Evolutionary conservation across 23 red algal genomes (phyloP).

Genomic region (Gracilaria vermiculophylla): DNA sequence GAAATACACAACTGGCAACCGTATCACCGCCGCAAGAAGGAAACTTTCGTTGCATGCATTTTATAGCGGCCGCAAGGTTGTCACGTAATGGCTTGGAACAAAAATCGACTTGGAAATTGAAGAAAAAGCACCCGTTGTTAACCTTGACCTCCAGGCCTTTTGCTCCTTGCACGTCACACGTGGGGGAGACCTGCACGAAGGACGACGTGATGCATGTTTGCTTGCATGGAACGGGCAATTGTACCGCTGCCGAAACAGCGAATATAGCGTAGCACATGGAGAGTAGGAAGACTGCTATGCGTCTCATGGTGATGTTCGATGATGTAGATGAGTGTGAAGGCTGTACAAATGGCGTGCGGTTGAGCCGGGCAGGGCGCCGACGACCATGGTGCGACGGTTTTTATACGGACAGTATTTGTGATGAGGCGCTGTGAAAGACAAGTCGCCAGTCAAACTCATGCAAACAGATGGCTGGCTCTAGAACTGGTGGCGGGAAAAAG

Average conservation of each 20-base stretch:
- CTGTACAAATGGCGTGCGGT: too few species aligned
- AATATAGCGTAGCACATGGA: not conserved
- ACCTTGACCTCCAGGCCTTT: not conserved
- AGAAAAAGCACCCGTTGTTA: not conserved
- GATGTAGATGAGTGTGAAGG: too few species aligned
- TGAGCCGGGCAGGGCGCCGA: too few species aligned
- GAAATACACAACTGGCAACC: not conserved
- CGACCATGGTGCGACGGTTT: too few species aligned
- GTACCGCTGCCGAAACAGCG: not conserved
- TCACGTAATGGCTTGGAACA: not conserved
- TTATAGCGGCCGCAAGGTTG: not conserved
- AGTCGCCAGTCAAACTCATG: too few species aligned
- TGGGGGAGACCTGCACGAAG: not conserved
- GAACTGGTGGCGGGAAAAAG: too few species aligned
- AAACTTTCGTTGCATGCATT: not conserved
- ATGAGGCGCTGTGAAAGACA: too few species aligned
- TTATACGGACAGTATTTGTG: too few species aligned
- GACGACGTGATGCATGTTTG: not conserved
- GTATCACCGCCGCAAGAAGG: not conserved
- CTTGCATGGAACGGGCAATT: not conserved
- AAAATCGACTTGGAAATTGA: not conserved
- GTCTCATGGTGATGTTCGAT: not conserved
- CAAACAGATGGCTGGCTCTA: too few species aligned
- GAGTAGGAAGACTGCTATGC: not conserved
- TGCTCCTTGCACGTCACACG: not conserved